Percentiles rank a stretch among this genome's conserved stretches.
These are phyloP conservation scores for Daldinia eschscholtzii DNA, from an alignment of 2,329 filamentous ascomycete genomes.

Conservation along the genomic window DNA sequence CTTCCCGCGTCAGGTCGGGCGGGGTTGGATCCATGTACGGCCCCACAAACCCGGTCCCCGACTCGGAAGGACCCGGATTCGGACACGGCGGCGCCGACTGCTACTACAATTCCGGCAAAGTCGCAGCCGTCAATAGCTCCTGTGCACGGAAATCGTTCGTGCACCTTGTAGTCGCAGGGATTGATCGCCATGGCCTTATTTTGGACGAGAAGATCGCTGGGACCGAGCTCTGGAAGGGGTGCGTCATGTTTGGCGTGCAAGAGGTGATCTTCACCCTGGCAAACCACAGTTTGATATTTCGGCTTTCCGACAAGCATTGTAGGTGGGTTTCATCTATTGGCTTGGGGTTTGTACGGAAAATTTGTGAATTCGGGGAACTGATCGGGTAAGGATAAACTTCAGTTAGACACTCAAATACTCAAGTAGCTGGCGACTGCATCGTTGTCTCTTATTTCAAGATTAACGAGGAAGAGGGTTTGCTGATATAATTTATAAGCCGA, in stretches of 20 bases:
- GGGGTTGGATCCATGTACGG: background rate
- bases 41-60: constrained; percentile 56
- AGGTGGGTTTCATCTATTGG: background rate
- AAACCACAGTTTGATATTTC: constrained; percentile 1
- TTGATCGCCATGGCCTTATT: constrained; percentile 43
- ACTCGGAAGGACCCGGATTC: constrained; percentile 35
- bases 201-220: constrained; percentile 36
- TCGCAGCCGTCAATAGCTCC: constrained; percentile 45
- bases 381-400: background rate
- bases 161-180: constrained; percentile 45
- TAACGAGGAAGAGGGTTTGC: background rate
- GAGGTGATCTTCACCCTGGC: background rate
- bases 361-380: background rate
- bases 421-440: background rate
- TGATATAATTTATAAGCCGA: background rate
- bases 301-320: background rate
- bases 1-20: constrained; percentile 25
- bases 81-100: constrained; percentile 19
- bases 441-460: background rate
- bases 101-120: constrained; percentile 43
- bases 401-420: background rate
- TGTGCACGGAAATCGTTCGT: constrained; percentile 25
- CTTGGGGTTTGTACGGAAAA: background rate
- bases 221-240: constrained; percentile 31
- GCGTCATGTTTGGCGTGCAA: background rate